Conservation (phyloP, 2,329 filamentous ascomycete genomes). For the Kalaharituber pfeilii region DNA sequence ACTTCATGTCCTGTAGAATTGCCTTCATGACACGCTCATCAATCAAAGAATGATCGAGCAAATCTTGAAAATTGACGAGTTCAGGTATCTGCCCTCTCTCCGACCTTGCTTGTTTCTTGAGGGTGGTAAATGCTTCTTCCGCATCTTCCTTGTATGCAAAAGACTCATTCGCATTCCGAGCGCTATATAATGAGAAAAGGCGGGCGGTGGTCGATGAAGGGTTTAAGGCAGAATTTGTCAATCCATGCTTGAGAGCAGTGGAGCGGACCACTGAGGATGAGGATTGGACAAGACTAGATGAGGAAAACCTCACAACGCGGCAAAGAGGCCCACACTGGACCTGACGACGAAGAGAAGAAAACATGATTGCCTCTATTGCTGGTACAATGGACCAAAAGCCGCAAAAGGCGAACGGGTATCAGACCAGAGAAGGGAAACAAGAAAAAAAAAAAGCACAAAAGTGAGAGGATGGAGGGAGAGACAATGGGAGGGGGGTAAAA, state of each 20-base stretch:
- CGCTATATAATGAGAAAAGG: slow-evolving; percentile 8
- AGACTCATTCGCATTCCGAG: too few species aligned
- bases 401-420: too few species aligned
- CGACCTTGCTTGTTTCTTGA: background rate
- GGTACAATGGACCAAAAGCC: background rate
- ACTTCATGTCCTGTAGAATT: slow-evolving; percentile 50
- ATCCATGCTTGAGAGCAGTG: too few species aligned
- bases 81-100: slow-evolving; percentile 30
- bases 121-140: background rate
- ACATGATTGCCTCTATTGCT: background rate
- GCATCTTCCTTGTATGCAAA: slow-evolving; percentile 1
- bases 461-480: background rate
- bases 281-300: background rate
- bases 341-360: background rate
- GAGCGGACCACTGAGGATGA: too few species aligned
- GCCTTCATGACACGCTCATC: slow-evolving; percentile 46
- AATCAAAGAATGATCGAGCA: slow-evolving; percentile 16
- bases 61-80: slow-evolving; percentile 10
- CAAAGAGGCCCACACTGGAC: background rate
- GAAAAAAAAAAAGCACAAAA: background rate
- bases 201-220: slow-evolving; percentile 7
- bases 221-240: too few species aligned
- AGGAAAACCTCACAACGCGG: background rate
- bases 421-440: background rate
- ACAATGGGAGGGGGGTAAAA: background rate